phyloP scores from a whole-genome alignment of 2,329 filamentous ascomycete genomes.

The Sporothrix brasiliensis region DNA sequence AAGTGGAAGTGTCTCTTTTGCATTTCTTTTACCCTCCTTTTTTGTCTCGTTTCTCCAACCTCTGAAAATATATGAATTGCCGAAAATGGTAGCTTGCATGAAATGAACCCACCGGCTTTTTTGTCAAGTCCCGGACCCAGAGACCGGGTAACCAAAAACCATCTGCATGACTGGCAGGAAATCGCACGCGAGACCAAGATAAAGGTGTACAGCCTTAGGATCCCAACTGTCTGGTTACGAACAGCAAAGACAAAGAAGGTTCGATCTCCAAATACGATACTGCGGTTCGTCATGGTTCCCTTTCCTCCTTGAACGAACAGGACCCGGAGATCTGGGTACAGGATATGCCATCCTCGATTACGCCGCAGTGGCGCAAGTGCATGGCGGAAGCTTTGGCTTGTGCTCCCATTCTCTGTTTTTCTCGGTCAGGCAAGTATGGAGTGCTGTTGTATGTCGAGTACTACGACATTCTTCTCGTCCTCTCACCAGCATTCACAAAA shows the following conservation, averaged over 20 bases:
- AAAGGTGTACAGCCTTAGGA: background rate
- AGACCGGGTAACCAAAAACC: constrained; percentile 11
- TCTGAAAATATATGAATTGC: background rate
- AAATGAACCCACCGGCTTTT: background rate
- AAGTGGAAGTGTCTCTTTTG: background rate
- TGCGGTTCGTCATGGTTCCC: background rate
- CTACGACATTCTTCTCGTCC: background rate
- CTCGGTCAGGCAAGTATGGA: too few relatives aligned
- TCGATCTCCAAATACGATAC: constrained; percentile 18
- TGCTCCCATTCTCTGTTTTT: background rate
- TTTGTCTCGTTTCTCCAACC: background rate
- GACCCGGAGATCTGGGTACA: background rate
- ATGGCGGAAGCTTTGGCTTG: background rate
- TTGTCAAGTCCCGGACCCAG: constrained; percentile 9
- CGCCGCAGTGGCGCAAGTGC: background rate
- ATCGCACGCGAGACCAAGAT: too few relatives aligned
- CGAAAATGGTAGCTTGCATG: constrained; percentile 11
- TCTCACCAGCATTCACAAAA: background rate
- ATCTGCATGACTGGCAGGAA: constrained; percentile 16
- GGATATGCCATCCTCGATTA: background rate
- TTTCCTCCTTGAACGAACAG: background rate
- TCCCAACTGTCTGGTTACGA: constrained; percentile 4
- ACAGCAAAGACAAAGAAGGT: background rate
- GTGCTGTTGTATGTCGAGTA: too few relatives aligned
- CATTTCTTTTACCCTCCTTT: background rate